Base-by-base conservation (phyloP, 1,284 basidiomycete species). In the Cystobasidiaceae sp. region DNA sequence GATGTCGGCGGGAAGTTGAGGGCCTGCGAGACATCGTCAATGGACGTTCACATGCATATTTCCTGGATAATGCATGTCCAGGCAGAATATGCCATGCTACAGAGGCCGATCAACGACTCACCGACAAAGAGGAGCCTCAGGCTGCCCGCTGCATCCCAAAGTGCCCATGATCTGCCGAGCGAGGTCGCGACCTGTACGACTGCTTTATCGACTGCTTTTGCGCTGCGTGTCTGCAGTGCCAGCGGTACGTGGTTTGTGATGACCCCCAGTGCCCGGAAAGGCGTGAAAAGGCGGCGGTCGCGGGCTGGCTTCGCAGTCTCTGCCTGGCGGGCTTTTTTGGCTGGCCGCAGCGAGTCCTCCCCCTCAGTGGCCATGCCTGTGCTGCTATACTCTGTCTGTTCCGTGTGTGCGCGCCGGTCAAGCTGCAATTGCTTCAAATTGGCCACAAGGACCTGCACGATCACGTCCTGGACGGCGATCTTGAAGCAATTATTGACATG, bases 101-200 rank as follows among this genome's bases (percentile, higher is more conserved):
- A n/a, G 34, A 58, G 51, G 11, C 57, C 21, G 19, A 28, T 8
- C 11, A 15, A 19, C 2, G 6, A 76, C 89, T 79, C 76, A 88
- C 93, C 92, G 67, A 96, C 91, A 75, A 98, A 97, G 49, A 97
- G 81, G 50, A 98, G 79, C 17, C 83, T 84, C 89, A 98, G 93
- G 78, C 87, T 90, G 33, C 86, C 89, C 27, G 51, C 57, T 13
- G 91, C 92, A 74, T 97, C 92, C 94, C 94, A 98, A 77, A 97
- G 82, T 21, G 91, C 89, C 94, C 94, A 98, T 71, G 89, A 86
- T 68, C 82, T 84, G 15, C 94, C 94, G 4, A 97, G 77, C 72
- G 90, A 93, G 13, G 93, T 96, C 44, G 97, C 79, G 51, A 98
- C 81, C 71, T 68, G 61, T 59, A 73, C 44, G 5, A 67, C 69